These are phyloP conservation scores for Mortierella claussenii DNA, from an alignment of 192 early-diverging fungal species.

Conservation along the genomic window DNA sequence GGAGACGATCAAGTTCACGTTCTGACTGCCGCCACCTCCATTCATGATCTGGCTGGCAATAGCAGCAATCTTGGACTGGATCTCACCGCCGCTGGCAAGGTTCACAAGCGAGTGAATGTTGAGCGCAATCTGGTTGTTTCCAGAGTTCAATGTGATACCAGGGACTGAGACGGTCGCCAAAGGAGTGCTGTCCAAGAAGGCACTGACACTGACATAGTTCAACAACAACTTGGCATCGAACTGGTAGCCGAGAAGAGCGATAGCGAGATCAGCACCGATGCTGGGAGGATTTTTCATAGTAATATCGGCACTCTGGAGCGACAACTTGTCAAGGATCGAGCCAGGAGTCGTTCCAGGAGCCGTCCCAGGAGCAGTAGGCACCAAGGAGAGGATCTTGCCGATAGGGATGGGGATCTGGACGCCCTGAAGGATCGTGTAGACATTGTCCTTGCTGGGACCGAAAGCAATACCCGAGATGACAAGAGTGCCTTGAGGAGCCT, in stretches of 20 bases:
- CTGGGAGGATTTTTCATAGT: conserved; percentile 50
- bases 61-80: conserved; percentile 47
- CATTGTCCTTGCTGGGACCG: conserved; percentile 23
- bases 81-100: conserved; percentile 25
- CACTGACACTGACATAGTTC: conserved; percentile 48
- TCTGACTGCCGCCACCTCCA: conserved; percentile 18
- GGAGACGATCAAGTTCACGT: conserved; percentile 47
- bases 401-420: conserved; percentile 36
- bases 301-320: conserved; percentile 35
- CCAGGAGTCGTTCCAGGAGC: conserved; percentile 1
- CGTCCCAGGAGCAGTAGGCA: conserved; percentile 5
- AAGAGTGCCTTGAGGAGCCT: conserved; percentile 19
- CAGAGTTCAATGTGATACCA: conserved; percentile 28
- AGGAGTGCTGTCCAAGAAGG: conserved; percentile 45
- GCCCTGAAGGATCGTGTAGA: conserved; percentile 34
- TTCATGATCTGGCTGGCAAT: conserved; percentile 48
- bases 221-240: conserved; percentile 48
- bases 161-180: conserved; percentile 42
- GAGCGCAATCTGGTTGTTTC: conserved; percentile 37
- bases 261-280: conserved; percentile 41
- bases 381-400: conserved; percentile 32
- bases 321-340: conserved; percentile 27
- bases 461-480: conserved; percentile 32
- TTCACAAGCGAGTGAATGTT: conserved; percentile 29
- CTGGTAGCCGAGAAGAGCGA: conserved; percentile 32